Conservation (phyloP, 306 rosid genomes). For the Sophora flavescens region DNA sequence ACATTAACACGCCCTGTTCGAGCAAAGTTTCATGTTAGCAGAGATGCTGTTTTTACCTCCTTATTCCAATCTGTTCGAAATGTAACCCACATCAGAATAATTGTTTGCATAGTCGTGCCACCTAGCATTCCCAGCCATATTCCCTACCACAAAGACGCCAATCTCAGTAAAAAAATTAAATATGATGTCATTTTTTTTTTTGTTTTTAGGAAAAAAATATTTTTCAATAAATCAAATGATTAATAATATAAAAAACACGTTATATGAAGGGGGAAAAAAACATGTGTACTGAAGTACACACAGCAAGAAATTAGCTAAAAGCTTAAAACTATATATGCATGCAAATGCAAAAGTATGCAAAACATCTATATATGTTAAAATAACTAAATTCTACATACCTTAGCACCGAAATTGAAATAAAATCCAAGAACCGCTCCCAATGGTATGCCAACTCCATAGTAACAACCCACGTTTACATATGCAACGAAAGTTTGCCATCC, state of each 20-base stretch:
- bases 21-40: neutral
- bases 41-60: conserved; percentile 56
- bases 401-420: conserved; percentile 68
- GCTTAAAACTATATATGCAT: neutral
- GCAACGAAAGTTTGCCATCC: conserved; percentile 97
- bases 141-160: conserved; percentile 55
- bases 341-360: neutral
- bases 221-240: neutral
- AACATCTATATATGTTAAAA: neutral
- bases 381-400: conserved; percentile 52
- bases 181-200: neutral
- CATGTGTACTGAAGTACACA: neutral
- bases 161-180: neutral
- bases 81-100: conserved; percentile 68
- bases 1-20: neutral
- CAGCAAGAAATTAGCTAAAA: neutral
- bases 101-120: conserved; percentile 72
- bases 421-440: conserved; percentile 71
- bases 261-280: neutral
- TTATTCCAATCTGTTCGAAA: conserved; percentile 71
- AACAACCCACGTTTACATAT: conserved; percentile 75
- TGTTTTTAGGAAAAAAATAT: too few relatives aligned
- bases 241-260: neutral
- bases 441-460: conserved; percentile 72
- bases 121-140: conserved; percentile 81